Evolutionary conservation across 2,329 filamentous ascomycete species (phyloP).

Genomic region (Paraphoma chrysanthemicola): DNA sequence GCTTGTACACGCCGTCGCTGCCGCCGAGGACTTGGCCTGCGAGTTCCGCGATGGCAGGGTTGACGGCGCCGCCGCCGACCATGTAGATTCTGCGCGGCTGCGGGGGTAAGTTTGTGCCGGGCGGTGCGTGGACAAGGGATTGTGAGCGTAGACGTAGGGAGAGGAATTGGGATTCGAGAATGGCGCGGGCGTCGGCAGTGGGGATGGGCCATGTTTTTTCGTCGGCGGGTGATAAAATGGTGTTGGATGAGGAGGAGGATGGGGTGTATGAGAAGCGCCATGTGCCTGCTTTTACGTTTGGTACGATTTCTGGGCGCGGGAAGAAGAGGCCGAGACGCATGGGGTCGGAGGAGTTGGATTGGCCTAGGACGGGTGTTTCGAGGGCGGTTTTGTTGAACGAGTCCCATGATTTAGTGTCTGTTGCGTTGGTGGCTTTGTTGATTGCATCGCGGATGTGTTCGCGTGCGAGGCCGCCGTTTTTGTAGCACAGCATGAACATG

Average conservation of each 20-base stretch:
- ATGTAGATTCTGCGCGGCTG: constrained; percentile 92
- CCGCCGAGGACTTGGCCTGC: constrained; percentile 89
- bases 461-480: constrained; percentile 92
- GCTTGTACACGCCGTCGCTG: constrained; percentile 86
- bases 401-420: constrained; percentile 70
- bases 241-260: constrained; percentile 54
- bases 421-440: constrained; percentile 56
- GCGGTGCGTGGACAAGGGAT: constrained; percentile 67
- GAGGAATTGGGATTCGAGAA: constrained; percentile 94
- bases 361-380: constrained; percentile 72
- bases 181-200: constrained; percentile 76
- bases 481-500: constrained; percentile 99
- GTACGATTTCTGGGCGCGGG: constrained; percentile 92
- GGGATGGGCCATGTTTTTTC: constrained; percentile 60
- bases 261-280: constrained; percentile 77
- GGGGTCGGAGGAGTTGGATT: constrained; percentile 58
- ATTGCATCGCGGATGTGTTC: constrained; percentile 87
- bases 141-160: constrained; percentile 86
- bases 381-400: constrained; percentile 79
- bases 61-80: constrained; percentile 89
- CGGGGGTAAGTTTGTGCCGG: constrained; percentile 73
- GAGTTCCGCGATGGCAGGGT: constrained; percentile 85
- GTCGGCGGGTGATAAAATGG: constrained; percentile 22
- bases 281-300: constrained; percentile 83
- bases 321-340: constrained; percentile 95